A percentile compares a stretch with the other conserved stretches of the same genome.
phyloP scores from a whole-genome alignment of 2,329 filamentous ascomycete genomes.

The Colletotrichum spaethianum region DNA sequence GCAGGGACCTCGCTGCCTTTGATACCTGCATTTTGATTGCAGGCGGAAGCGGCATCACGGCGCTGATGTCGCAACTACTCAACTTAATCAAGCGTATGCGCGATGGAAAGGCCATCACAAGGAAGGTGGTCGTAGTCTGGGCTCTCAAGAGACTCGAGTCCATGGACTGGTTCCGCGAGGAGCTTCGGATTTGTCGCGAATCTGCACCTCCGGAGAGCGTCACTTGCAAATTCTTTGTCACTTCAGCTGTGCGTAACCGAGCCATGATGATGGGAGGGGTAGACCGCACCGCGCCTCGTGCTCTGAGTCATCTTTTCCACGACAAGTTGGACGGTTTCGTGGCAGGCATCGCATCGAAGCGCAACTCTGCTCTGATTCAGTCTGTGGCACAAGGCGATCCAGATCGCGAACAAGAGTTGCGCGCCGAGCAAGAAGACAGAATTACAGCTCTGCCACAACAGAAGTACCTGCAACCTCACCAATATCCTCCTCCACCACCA shows the following conservation, averaged over 20 bases:
- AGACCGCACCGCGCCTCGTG: constrained; percentile 68
- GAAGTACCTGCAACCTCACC: constrained; percentile 72
- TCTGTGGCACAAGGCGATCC: constrained; percentile 85
- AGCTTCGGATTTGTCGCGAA: constrained; percentile 91
- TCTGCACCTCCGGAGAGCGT: constrained; percentile 90
- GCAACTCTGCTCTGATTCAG: constrained; percentile 86
- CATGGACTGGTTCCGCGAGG: constrained; percentile 98
- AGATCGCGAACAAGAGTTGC: constrained; percentile 84
- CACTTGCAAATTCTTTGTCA: constrained; percentile 95
- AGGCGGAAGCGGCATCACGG: constrained; percentile 94
- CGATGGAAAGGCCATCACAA: constrained; percentile 93
- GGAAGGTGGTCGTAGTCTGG: constrained; percentile 94
- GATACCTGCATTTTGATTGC: constrained; percentile 95
- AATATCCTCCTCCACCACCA: constrained; percentile 49
- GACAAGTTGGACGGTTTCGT: constrained; percentile 92
- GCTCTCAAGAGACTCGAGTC: constrained; percentile 90
- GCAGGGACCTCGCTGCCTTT: constrained; percentile 89
- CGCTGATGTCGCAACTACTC: constrained; percentile 90
- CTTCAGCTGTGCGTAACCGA: constrained; percentile 75
- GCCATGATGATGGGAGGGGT: constrained; percentile 45
- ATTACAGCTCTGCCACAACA: constrained; percentile 84
- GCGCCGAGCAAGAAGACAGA: constrained; percentile 86
- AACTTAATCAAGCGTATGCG: constrained; percentile 98
- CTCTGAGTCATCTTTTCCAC: constrained; percentile 82
- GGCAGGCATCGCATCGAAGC: constrained; percentile 87